These are phyloP conservation scores for Botrytis porri DNA, from an alignment of 2,329 filamentous ascomycete species.

Conservation along the genomic window DNA sequence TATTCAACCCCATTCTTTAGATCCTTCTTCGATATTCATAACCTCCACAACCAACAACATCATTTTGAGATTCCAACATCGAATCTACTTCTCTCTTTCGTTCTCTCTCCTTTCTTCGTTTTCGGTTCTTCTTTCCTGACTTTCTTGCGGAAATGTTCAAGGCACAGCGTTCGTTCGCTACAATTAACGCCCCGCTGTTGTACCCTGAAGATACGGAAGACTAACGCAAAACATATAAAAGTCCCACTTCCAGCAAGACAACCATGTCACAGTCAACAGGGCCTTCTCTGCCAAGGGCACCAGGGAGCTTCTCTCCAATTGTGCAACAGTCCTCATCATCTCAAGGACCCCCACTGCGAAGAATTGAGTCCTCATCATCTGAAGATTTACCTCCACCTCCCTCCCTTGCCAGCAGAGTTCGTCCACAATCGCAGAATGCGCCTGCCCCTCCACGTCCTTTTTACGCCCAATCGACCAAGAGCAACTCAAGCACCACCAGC, in stretches of 20 bases:
- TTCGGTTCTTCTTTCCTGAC: neutral
- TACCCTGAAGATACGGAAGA: slow-evolving; percentile 15
- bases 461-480: slow-evolving; percentile 47
- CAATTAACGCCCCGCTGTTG: slow-evolving; percentile 20
- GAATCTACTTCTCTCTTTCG: neutral
- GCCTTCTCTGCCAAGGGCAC: slow-evolving; percentile 29
- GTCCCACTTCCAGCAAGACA: slow-evolving; percentile 19
- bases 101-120: neutral
- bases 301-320: slow-evolving; percentile 38
- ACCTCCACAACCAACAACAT: neutral
- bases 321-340: slow-evolving; percentile 34
- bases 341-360: slow-evolving; percentile 42
- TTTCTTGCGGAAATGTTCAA: slow-evolving; percentile 13
- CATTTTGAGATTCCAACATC: neutral
- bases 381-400: slow-evolving; percentile 40
- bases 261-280: slow-evolving; percentile 32
- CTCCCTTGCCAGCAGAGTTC: slow-evolving; percentile 39
- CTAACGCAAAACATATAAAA: slow-evolving; percentile 20
- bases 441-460: slow-evolving; percentile 44
- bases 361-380: slow-evolving; percentile 47
- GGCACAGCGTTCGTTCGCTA: slow-evolving; percentile 14
- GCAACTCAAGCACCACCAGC: slow-evolving; percentile 47
- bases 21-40: neutral
- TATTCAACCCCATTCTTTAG: slow-evolving; percentile 4
- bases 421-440: slow-evolving; percentile 46